Conservation (phyloP, 177 flowering plant genomes). For the Vitis hybrid region DNA sequence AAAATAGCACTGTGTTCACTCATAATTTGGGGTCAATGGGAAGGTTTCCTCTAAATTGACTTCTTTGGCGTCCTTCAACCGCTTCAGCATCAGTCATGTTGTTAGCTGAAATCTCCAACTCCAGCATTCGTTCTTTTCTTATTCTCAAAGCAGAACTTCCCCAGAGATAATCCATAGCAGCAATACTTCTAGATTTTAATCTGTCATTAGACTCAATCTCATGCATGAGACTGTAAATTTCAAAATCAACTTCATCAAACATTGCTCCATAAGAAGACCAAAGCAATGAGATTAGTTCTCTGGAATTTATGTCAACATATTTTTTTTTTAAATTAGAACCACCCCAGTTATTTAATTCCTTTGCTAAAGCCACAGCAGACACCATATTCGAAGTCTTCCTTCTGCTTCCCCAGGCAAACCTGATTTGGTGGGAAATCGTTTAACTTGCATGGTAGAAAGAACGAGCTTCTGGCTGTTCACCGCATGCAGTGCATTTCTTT, state of each 20-base stretch:
- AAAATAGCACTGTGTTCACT: slow-evolving; percentile 48
- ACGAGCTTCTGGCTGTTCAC: too few relatives aligned
- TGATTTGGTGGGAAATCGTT: too few relatives aligned
- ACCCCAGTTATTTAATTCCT: background rate
- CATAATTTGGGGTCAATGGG: slow-evolving; percentile 66
- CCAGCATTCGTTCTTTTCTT: slow-evolving; percentile 47
- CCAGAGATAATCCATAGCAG: slow-evolving; percentile 84
- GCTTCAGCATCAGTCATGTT: slow-evolving; percentile 32
- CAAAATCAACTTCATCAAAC: slow-evolving; percentile 65
- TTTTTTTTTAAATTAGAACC: slow-evolving; percentile 30
- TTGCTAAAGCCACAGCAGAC: too few relatives aligned
- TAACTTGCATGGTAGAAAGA: too few relatives aligned
- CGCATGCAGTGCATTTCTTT: slow-evolving; percentile 3
- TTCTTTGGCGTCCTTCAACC: slow-evolving; percentile 47
- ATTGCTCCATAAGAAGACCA: slow-evolving; percentile 84
- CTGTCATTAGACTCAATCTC: slow-evolving; percentile 54
- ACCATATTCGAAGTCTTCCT: too few relatives aligned
- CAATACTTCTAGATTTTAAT: slow-evolving; percentile 26
- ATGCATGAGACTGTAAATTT: slow-evolving; percentile 59
- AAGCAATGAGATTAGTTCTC: slow-evolving; percentile 64
- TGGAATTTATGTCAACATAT: slow-evolving; percentile 41
- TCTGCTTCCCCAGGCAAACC: too few relatives aligned
- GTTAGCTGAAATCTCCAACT: slow-evolving; percentile 29
- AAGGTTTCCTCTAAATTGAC: slow-evolving; percentile 73
- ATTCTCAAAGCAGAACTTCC: slow-evolving; percentile 62